Conservation (phyloP, 805 yeast genomes). For the Suhomyces prunicola region DNA sequence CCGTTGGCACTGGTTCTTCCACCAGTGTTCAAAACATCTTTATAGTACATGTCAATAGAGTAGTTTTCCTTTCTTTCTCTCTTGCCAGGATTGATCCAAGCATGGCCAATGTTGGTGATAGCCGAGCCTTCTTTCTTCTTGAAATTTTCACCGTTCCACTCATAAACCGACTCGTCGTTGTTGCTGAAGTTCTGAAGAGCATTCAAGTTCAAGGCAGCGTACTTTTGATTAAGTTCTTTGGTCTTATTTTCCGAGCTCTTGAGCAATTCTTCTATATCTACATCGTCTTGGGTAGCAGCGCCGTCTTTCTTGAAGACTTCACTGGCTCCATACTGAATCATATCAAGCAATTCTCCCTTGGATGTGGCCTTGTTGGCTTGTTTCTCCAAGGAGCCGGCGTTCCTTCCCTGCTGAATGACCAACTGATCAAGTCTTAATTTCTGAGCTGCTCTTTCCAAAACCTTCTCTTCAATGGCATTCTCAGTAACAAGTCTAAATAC, state of each 20-base stretch:
- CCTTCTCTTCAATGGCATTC: slow-evolving; percentile 80
- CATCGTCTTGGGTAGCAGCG: slow-evolving; percentile 27
- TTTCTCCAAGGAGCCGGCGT: slow-evolving; percentile 27
- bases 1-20: slow-evolving; percentile 36
- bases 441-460: slow-evolving; percentile 77
- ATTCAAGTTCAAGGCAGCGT: slow-evolving; percentile 65
- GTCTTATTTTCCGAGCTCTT: slow-evolving; percentile 63
- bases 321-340: slow-evolving; percentile 83
- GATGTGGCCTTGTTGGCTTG: slow-evolving; percentile 42
- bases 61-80: slow-evolving; percentile 83
- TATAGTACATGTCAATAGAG: slow-evolving; percentile 82
- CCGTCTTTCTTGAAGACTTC: slow-evolving; percentile 45
- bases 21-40: slow-evolving; percentile 74
- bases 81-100: slow-evolving; percentile 84
- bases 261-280: slow-evolving; percentile 61
- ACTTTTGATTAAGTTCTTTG: slow-evolving; percentile 56
- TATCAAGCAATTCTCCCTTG: slow-evolving; percentile 70
- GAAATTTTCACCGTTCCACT: slow-evolving; percentile 85
- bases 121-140: slow-evolving; percentile 57
- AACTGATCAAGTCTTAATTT: slow-evolving; percentile 75
- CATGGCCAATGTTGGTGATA: slow-evolving; percentile 48
- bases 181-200: slow-evolving; percentile 75
- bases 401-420: slow-evolving; percentile 76
- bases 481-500: slow-evolving; percentile 77
- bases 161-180: slow-evolving; percentile 63